Conservation (phyloP, 106 monocot species). For the Narthecium ossifragum region DNA sequence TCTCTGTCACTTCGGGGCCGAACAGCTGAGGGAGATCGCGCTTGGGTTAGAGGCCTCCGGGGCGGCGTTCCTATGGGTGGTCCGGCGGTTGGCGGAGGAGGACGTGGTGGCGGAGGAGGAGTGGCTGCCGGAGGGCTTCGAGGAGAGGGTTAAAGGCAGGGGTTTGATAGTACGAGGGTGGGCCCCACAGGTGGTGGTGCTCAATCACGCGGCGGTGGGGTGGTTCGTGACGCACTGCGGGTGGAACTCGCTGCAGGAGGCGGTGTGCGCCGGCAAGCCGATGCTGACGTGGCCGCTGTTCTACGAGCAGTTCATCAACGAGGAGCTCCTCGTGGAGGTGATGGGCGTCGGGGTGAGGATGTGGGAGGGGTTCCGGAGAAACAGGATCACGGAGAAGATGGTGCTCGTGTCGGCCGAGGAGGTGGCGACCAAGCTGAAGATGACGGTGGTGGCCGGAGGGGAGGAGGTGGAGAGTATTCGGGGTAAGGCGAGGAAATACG, state of each 20-base stretch:
- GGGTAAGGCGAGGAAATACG: neutral
- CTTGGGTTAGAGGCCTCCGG: constrained; percentile 5
- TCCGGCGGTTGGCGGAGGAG: neutral
- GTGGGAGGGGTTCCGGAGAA: neutral
- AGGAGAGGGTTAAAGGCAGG: neutral
- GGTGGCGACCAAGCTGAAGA: neutral
- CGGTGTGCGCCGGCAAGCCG: constrained; percentile 3
- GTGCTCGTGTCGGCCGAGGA: neutral
- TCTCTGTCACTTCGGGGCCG: no score
- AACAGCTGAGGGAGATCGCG: neutral
- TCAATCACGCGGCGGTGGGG: constrained; percentile 2
- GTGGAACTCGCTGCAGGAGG: constrained; percentile 8
- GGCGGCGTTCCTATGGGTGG: neutral
- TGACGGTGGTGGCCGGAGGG: neutral
- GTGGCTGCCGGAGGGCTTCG: neutral
- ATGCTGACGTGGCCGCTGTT: constrained; percentile 2
- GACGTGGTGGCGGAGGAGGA: neutral
- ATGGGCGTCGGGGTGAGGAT: constrained; percentile 5
- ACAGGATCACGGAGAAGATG: neutral
- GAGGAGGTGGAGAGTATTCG: constrained; percentile 4
- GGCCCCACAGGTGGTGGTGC: constrained; percentile 2
- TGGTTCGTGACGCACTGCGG: constrained; percentile 13
- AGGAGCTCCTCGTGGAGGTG: neutral
- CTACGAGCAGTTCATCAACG: constrained; percentile 1
- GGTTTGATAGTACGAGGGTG: constrained; percentile 1